A percentile compares a stretch with the other conserved stretches of the same genome.
Conservation (phyloP, 2,329 filamentous ascomycete genomes). For the Fusarium fujikuroi region DNA sequence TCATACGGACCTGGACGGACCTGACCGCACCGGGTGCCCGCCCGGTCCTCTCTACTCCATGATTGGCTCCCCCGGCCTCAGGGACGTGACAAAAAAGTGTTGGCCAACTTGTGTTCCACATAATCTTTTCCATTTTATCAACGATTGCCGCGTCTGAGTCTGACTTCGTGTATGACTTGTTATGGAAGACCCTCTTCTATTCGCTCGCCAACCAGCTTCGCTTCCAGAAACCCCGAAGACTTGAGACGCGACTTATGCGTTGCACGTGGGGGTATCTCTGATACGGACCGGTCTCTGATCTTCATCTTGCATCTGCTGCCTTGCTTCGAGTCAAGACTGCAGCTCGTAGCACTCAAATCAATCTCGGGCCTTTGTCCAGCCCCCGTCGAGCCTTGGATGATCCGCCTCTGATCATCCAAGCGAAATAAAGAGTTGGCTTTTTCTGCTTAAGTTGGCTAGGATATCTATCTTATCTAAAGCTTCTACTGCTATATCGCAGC, state of each 20-base stretch:
- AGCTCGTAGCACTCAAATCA: not conserved
- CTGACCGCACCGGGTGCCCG: conserved; percentile 36
- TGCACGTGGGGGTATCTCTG: conserved; percentile 20
- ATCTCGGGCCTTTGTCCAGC: not conserved
- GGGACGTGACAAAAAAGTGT: conserved; percentile 22
- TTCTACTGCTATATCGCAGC: not conserved
- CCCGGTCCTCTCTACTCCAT: conserved; percentile 21
- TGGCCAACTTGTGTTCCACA: conserved; percentile 22
- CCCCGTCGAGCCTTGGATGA: not conserved
- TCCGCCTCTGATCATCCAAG: not conserved
- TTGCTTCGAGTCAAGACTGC: not conserved
- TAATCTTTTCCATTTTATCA: conserved; percentile 12
- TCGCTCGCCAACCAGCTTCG: conserved; percentile 23
- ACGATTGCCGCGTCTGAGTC: conserved; percentile 25
- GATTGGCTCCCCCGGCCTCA: conserved; percentile 21
- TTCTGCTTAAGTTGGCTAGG: not conserved
- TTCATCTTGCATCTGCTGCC: not conserved
- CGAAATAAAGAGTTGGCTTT: not conserved
- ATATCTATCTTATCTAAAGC: not conserved
- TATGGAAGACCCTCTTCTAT: conserved; percentile 7
- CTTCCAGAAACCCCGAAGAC: not conserved
- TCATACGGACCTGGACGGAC: conserved; percentile 29
- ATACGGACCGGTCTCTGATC: conserved; percentile 17
- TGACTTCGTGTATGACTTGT: not conserved
- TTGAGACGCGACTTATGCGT: conserved; percentile 4